These are phyloP conservation scores for Thelonectria blattea DNA, from an alignment of 2,329 filamentous ascomycete species.

Conservation along the genomic window DNA sequence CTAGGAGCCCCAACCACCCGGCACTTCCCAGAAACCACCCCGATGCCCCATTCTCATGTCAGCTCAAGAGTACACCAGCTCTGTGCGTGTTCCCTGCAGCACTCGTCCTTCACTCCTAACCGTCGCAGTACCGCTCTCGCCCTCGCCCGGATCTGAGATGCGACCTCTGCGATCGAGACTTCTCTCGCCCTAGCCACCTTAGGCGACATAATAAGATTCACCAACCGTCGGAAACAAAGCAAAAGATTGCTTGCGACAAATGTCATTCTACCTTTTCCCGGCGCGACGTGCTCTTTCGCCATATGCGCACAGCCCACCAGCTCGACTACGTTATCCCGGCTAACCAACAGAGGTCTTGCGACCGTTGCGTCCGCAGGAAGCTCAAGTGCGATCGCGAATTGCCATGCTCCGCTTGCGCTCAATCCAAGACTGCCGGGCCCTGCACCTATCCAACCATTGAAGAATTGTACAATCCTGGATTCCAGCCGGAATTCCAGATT, in stretches of 20 bases:
- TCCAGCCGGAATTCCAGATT: not conserved
- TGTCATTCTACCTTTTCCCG: slow-evolving; percentile 35
- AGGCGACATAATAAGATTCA: slow-evolving; percentile 40
- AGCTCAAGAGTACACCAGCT: not conserved
- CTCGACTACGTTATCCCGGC: slow-evolving; percentile 23
- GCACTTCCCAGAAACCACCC: no score
- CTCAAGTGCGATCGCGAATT: slow-evolving; percentile 34
- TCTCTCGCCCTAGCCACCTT: slow-evolving; percentile 36
- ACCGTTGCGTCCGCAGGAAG: slow-evolving; percentile 38
- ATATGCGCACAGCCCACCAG: slow-evolving; percentile 35
- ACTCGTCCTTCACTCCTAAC: not conserved
- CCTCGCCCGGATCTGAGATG: slow-evolving; percentile 22
- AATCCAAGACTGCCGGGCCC: slow-evolving; percentile 8
- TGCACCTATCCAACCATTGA: slow-evolving; percentile 23
- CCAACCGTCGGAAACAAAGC: slow-evolving; percentile 29
- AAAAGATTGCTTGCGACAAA: slow-evolving; percentile 27
- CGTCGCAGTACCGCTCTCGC: not conserved
- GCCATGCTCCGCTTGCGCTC: slow-evolving; percentile 34
- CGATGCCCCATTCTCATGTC: not conserved
- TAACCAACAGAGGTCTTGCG: slow-evolving; percentile 36
- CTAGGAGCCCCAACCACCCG: not conserved
- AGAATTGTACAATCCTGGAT: not conserved
- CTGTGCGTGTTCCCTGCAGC: not conserved
- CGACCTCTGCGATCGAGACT: slow-evolving; percentile 32
- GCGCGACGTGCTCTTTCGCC: slow-evolving; percentile 39